Conservation (phyloP, 106 monocot species). For the Cymbidium sinense region DNA sequence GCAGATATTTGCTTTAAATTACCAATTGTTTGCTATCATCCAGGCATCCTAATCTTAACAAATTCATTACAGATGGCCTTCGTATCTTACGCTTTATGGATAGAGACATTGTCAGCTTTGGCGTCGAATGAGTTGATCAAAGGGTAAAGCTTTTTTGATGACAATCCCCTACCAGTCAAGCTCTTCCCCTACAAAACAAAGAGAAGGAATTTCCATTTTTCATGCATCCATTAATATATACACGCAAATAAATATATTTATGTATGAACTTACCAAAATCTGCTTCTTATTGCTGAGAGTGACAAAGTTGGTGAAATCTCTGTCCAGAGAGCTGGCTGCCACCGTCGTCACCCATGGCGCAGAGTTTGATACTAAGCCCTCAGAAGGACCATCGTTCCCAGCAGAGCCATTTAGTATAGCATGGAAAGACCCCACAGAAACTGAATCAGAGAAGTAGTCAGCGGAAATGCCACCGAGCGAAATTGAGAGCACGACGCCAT, state of each 20-base stretch:
- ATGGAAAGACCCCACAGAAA: slow-evolving; percentile 33
- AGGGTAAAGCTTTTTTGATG: slow-evolving; percentile 22
- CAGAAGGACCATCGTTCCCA: slow-evolving; percentile 17
- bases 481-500: slow-evolving; percentile 54
- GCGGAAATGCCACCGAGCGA: slow-evolving; percentile 21
- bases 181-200: slow-evolving; percentile 28
- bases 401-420: slow-evolving; percentile 22
- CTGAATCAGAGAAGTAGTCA: neutral
- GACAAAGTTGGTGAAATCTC: slow-evolving; percentile 14
- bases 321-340: slow-evolving; percentile 24
- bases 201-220: neutral
- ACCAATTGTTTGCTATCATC: too few species aligned
- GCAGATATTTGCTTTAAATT: too few species aligned
- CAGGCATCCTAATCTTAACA: too few species aligned
- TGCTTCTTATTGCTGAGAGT: slow-evolving; percentile 20
- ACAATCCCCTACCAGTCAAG: slow-evolving; percentile 9
- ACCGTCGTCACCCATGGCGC: slow-evolving; percentile 27
- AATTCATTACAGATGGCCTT: too few species aligned
- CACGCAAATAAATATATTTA: too few species aligned
- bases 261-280: slow-evolving; percentile 3
- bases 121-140: slow-evolving; percentile 25
- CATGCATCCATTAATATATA: neutral
- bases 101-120: slow-evolving; percentile 3
- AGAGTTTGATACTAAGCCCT: slow-evolving; percentile 9
- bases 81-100: slow-evolving; percentile 19